Percentiles rank a stretch among this genome's conserved stretches.
Conservation (phyloP, 2,329 filamentous ascomycete species). For the Calonectria leucothoes region DNA sequence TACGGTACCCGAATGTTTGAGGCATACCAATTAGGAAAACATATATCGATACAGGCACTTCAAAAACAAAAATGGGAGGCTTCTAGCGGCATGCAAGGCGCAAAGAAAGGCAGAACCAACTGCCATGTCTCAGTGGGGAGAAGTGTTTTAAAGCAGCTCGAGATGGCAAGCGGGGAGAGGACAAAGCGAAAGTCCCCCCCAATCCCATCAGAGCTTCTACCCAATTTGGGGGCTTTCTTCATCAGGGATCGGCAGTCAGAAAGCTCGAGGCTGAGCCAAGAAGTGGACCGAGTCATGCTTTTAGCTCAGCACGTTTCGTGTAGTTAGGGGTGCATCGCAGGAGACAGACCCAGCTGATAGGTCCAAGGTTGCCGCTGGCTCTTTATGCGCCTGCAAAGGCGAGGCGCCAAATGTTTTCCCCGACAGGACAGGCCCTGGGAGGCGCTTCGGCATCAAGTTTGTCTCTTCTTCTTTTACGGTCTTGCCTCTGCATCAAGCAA, state of each 20-base stretch:
- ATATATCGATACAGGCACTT: not conserved
- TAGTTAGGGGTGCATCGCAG: not conserved
- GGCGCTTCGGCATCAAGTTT: not conserved
- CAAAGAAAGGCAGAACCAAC: not conserved
- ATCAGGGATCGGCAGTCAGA: slow-evolving; percentile 12
- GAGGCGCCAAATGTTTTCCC: not conserved
- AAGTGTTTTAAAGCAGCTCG: not conserved
- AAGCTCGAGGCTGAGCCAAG: slow-evolving; percentile 17
- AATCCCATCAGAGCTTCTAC: slow-evolving; percentile 4
- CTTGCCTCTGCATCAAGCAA: not conserved
- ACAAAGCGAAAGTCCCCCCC: not conserved
- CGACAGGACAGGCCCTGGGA: not conserved
- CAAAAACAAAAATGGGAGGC: not conserved
- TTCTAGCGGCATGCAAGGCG: not conserved
- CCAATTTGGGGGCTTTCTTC: slow-evolving; percentile 11
- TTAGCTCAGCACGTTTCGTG: slow-evolving; percentile 23
- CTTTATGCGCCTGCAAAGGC: not conserved
- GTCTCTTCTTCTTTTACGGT: not conserved
- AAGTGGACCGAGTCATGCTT: slow-evolving; percentile 19
- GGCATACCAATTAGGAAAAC: slow-evolving; percentile 1
- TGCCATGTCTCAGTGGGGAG: not conserved
- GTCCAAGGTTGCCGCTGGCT: not conserved
- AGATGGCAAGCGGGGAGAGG: not conserved
- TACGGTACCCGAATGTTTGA: not conserved
- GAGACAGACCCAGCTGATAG: not conserved